Evolutionary conservation across 768 basidiomycete genomes (phyloP).

Genomic region (Trametes gibbosa): DNA sequence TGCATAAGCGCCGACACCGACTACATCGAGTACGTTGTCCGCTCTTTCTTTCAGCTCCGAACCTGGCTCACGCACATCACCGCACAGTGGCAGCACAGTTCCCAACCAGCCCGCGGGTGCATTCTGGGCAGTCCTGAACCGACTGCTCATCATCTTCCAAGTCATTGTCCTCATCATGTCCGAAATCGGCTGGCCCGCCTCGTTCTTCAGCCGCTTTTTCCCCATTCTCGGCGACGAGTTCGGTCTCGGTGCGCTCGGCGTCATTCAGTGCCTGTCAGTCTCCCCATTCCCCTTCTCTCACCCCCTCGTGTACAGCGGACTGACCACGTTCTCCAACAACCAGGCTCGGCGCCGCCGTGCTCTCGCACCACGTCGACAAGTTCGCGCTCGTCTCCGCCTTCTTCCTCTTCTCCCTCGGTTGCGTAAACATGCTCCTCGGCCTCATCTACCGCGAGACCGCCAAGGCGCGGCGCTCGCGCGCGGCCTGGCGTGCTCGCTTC

Average conservation of each 20-base stretch:
- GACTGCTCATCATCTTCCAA: slow-evolving; percentile 85
- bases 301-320: not conserved
- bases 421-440: slow-evolving; percentile 71
- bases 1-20: slow-evolving; percentile 54
- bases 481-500: slow-evolving; percentile 56
- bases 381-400: slow-evolving; percentile 91
- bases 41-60: not conserved
- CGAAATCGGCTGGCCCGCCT: slow-evolving; percentile 76
- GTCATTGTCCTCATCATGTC: slow-evolving; percentile 76
- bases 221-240: slow-evolving; percentile 83
- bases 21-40: slow-evolving; percentile 64
- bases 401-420: slow-evolving; percentile 88
- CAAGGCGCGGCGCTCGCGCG: slow-evolving; percentile 64
- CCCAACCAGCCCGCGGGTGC: slow-evolving; percentile 88
- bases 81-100: slow-evolving; percentile 65
- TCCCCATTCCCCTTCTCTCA: not conserved
- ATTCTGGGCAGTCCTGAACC: slow-evolving; percentile 89
- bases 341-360: slow-evolving; percentile 54
- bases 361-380: slow-evolving; percentile 67
- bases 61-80: not conserved
- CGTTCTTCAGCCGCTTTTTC: slow-evolving; percentile 81
- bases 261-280: slow-evolving; percentile 70
- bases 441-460: slow-evolving; percentile 72
- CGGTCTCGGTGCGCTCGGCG: slow-evolving; percentile 82
- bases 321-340: not conserved